Conservation (phyloP, 176 grass and related monocot genomes). For the Chrysopogon serrulatus region DNA sequence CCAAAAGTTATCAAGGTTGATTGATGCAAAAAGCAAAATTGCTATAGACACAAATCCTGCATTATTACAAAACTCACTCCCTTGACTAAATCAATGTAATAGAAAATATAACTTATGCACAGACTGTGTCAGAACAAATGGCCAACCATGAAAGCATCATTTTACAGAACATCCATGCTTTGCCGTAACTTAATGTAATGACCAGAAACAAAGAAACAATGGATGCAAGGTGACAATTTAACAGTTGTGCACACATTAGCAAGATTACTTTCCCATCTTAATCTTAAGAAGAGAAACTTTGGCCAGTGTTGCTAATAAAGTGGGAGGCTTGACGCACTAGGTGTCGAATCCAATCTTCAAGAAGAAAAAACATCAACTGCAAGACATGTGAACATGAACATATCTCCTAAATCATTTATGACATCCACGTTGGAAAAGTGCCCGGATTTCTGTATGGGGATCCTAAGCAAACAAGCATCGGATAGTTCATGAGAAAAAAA, state of each 20-base stretch:
- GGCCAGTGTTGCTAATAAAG: background rate
- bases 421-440: background rate
- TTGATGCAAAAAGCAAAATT: background rate
- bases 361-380: background rate
- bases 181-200: background rate
- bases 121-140: background rate
- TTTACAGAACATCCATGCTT: background rate
- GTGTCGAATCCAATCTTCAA: background rate
- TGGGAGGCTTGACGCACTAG: background rate
- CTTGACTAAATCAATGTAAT: background rate
- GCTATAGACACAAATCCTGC: background rate
- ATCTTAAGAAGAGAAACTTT: background rate
- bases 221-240: background rate
- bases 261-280: background rate
- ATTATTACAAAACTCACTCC: background rate
- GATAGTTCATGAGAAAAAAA: background rate
- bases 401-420: background rate
- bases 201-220: background rate
- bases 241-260: background rate
- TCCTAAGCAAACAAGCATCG: background rate
- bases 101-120: background rate
- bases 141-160: background rate
- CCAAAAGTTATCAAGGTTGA: background rate
- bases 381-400: background rate
- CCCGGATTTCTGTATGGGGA: background rate